Evolutionary conservation across 768 basidiomycete genomes (phyloP).

Genomic region (Phlebiopsis gigantea): DNA sequence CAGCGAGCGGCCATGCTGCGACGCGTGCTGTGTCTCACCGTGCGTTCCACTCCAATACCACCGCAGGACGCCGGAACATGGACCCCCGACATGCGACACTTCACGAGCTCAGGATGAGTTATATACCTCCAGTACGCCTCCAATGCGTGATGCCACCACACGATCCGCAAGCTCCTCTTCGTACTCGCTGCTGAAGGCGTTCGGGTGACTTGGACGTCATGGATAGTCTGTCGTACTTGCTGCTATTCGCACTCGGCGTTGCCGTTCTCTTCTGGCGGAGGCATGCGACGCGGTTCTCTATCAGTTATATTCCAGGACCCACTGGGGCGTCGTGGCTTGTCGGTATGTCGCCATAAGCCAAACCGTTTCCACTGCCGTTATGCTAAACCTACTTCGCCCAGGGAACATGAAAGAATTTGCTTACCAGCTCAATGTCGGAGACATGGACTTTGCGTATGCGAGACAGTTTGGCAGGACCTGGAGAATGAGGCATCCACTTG

Average conservation of each 20-base stretch:
- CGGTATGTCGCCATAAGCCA: neutral
- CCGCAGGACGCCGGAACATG: too few relatives aligned
- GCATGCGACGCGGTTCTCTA: neutral
- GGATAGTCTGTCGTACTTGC: neutral
- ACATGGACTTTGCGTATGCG: slow-evolving; percentile 25
- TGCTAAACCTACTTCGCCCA: neutral
- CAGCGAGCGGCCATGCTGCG: neutral
- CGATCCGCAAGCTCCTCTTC: too few relatives aligned
- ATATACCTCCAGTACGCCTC: too few relatives aligned
- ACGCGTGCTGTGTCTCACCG: neutral
- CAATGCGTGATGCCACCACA: too few relatives aligned
- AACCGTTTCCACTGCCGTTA: too few relatives aligned
- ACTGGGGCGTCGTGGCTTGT: neutral
- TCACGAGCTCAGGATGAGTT: too few relatives aligned
- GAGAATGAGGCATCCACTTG: slow-evolving; percentile 14
- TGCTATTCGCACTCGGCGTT: neutral
- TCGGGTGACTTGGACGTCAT: neutral
- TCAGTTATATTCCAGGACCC: neutral
- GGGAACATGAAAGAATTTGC: slow-evolving; percentile 22
- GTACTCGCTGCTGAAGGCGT: too few relatives aligned
- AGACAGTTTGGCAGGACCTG: slow-evolving; percentile 24
- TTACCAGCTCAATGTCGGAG: slow-evolving; percentile 24
- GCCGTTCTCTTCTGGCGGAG: neutral
- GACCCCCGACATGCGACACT: too few relatives aligned
- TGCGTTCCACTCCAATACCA: neutral